phyloP scores from a whole-genome alignment of 768 basidiomycete species.

The Lentinula boryana region DNA sequence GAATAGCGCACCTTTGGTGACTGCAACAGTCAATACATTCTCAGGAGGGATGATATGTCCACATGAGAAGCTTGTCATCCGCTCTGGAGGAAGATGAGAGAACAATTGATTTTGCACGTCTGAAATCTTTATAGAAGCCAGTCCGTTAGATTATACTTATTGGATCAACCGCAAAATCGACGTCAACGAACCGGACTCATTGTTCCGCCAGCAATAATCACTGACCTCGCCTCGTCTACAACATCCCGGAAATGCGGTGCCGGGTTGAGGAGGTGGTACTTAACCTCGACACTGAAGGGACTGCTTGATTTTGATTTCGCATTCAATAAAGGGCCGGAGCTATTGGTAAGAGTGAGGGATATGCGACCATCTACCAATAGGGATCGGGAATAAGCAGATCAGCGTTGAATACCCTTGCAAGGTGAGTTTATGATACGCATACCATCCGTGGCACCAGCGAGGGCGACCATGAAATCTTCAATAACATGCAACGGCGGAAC shows the following conservation, averaged over 20 bases:
- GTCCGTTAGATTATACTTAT: neutral
- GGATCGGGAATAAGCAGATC: neutral
- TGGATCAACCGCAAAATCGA: neutral
- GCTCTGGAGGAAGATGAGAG: constrained; percentile 49
- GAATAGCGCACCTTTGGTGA: constrained; percentile 46
- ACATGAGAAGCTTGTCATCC: constrained; percentile 81
- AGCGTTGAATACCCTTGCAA: neutral
- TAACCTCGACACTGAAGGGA: constrained; percentile 48
- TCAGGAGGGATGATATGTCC: constrained; percentile 84
- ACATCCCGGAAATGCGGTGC: constrained; percentile 82
- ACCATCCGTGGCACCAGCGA: constrained; percentile 80
- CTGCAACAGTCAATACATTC: constrained; percentile 71
- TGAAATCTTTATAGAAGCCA: constrained; percentile 53
- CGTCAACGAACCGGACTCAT: constrained; percentile 84
- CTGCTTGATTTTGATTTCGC: constrained; percentile 28
- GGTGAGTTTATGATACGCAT: constrained; percentile 1
- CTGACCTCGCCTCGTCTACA: constrained; percentile 70
- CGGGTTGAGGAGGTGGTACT: constrained; percentile 92
- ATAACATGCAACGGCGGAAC: constrained; percentile 77
- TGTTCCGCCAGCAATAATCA: constrained; percentile 94
- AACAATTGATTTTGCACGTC: constrained; percentile 84
- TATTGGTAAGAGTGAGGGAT: constrained; percentile 38
- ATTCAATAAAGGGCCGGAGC: constrained; percentile 5
- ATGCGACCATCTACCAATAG: constrained; percentile 65
- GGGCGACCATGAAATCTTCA: constrained; percentile 69